Conservation (phyloP, 257 asterid genomes). For the Ehretia macrophylla region DNA sequence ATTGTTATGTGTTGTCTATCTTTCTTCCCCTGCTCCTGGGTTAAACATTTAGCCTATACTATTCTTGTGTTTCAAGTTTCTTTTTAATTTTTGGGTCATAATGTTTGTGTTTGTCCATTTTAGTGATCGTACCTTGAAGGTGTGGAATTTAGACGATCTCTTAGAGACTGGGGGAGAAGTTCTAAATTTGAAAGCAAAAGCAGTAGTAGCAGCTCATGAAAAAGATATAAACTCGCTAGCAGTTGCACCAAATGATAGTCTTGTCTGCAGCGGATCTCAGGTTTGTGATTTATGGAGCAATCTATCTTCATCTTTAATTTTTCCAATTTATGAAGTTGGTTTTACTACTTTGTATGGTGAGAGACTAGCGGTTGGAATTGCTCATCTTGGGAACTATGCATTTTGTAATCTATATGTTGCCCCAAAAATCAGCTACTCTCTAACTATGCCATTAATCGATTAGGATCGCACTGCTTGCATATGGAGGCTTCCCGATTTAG, state of each 20-base stretch:
- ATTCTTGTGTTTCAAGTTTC: not conserved
- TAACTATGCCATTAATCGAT: slow-evolving; percentile 14
- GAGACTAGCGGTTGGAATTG: not conserved
- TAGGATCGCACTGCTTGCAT: slow-evolving; percentile 97
- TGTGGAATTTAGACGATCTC: slow-evolving; percentile 77
- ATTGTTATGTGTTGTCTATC: too few relatives aligned
- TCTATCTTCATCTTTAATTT: not conserved
- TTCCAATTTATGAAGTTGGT: not conserved
- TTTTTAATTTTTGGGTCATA: not conserved
- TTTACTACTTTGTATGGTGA: not conserved
- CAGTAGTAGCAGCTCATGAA: slow-evolving; percentile 91
- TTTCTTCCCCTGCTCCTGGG: too few relatives aligned
- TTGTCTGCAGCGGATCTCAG: slow-evolving; percentile 99
- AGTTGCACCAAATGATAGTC: slow-evolving; percentile 86
- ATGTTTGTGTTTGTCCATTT: slow-evolving; percentile 22
- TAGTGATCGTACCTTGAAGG: slow-evolving; percentile 87
- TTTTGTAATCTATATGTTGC: not conserved
- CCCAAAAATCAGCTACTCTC: slow-evolving; percentile 11
- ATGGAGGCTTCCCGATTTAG: slow-evolving; percentile 94
- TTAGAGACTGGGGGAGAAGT: slow-evolving; percentile 43
- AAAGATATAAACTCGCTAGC: slow-evolving; percentile 94
- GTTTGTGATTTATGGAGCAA: slow-evolving; percentile 31
- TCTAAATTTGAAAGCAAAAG: slow-evolving; percentile 69
- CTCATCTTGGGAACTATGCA: not conserved
- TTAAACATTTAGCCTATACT: not conserved